These are phyloP conservation scores for Luffa aegyptiaca DNA, from an alignment of 306 rosid species.

Conservation along the genomic window DNA sequence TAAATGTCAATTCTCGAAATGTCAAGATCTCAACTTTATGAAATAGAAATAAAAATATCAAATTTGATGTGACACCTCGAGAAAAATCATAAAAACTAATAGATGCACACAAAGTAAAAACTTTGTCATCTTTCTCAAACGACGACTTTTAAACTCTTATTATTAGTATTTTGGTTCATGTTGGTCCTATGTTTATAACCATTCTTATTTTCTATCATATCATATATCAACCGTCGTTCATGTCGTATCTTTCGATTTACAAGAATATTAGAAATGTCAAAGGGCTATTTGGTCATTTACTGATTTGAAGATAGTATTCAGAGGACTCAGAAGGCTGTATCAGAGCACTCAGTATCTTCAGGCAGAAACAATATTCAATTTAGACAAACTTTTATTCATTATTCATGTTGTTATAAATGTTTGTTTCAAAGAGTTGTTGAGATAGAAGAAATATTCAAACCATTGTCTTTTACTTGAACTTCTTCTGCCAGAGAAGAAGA, in stretches of 20 bases:
- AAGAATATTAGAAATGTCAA: not conserved
- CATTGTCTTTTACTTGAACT: not conserved
- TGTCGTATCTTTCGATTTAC: not conserved
- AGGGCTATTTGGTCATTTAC: not conserved
- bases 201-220: not conserved
- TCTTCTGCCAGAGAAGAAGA: too few species aligned
- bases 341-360: not conserved
- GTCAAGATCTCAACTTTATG: too few species aligned
- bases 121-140: too few species aligned
- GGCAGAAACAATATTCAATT: not conserved
- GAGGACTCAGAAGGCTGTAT: not conserved
- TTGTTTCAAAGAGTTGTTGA: not conserved
- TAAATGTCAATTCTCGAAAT: too few species aligned
- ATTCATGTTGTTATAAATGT: not conserved
- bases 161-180: not conserved
- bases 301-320: not conserved
- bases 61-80: too few species aligned
- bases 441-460: not conserved
- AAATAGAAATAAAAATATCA: too few species aligned
- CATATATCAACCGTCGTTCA: not conserved
- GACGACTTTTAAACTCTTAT: too few species aligned
- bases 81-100: too few species aligned
- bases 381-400: not conserved
- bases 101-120: too few species aligned
- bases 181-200: not conserved